Percentiles rank a stretch among this genome's conserved stretches.
phyloP scores from a whole-genome alignment of 164 flowering plant species.

The Annona cherimola region DNA sequence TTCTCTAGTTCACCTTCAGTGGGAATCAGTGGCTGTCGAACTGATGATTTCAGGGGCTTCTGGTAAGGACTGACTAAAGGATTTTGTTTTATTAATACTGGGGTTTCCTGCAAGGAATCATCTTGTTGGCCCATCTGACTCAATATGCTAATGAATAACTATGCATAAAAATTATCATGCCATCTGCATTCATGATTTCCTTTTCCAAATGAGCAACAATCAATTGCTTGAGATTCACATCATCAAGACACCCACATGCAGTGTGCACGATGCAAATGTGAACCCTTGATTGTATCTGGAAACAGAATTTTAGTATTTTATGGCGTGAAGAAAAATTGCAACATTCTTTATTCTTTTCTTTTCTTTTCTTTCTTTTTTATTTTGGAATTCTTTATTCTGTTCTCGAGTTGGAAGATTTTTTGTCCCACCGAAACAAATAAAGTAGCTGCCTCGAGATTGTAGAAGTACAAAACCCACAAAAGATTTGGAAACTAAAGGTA shows the following conservation, averaged over 20 bases:
- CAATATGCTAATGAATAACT: too few species aligned
- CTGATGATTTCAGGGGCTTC: slow-evolving; percentile 45
- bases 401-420: slow-evolving; percentile 1
- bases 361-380: too few species aligned
- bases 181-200: too few species aligned
- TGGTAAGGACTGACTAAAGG: slow-evolving; percentile 31
- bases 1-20: slow-evolving; percentile 53
- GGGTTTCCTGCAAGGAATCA: slow-evolving; percentile 23
- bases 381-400: not conserved
- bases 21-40: slow-evolving; percentile 80
- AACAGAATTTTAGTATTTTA: not conserved
- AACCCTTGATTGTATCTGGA: too few species aligned
- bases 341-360: not conserved
- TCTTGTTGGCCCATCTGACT: too few species aligned
- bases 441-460: not conserved
- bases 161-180: too few species aligned
- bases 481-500: not conserved
- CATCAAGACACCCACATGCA: too few species aligned
- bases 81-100: slow-evolving; percentile 15
- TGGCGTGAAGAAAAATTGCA: not conserved
- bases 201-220: too few species aligned
- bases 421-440: not conserved
- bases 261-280: too few species aligned
- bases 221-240: too few species aligned
- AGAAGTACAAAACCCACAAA: not conserved